Evolutionary conservation across 2,329 filamentous ascomycete species (phyloP), one percentile per base, ranked within the genome.

Genomic region (Aspergillus clavatus): DNA sequence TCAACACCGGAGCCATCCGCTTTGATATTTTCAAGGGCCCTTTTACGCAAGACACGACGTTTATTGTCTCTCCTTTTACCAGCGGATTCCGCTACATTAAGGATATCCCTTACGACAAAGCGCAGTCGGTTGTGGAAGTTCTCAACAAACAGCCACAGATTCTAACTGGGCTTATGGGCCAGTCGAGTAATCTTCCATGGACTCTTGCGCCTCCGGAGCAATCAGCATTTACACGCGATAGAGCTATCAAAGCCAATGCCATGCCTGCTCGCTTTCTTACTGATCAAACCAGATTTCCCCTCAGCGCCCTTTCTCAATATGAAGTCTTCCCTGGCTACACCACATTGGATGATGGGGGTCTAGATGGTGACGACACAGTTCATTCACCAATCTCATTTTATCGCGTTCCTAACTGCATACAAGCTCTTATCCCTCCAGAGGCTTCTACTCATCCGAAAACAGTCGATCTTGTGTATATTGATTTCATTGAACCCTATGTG

Each of bases 11-110:
- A 21, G 87, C 87, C 3, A 82, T 98, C 54, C 86, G 93, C 36
- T 98, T 97, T 66, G 93, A 98, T 65, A 87, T 98, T 50, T 95
- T 96, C 75, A 82, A 91, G 65, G 93, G 93, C 0, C 75, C 84
- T 0, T 97, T 97, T 61, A 97, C 93, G 0, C 81, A 82, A 29
- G 93, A 98, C 63, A 85, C 84, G 3, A 88, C 86, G 0, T 97
- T 82, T 62, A 84, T 91, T 29, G 78, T 97, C 22, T 94, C 87
- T 7, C 93, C 93, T 0, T 98, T 98, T 63, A 82, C 81, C 2
- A 95, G 85, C 66, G 80, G 79, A 1, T 86, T 96, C 65, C 75
- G 78, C 21, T 89, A 83, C 55, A 75, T 96, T 41, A 82, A 84
- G 42, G 82, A 94, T 56, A 86, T 98, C 4, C 87, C 90, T 0